Evolutionary conservation across 108 stramenopile genomes (phyloP), one percentile per base, ranked within the genome.

Genomic region (Licmophora abbreviata): DNA sequence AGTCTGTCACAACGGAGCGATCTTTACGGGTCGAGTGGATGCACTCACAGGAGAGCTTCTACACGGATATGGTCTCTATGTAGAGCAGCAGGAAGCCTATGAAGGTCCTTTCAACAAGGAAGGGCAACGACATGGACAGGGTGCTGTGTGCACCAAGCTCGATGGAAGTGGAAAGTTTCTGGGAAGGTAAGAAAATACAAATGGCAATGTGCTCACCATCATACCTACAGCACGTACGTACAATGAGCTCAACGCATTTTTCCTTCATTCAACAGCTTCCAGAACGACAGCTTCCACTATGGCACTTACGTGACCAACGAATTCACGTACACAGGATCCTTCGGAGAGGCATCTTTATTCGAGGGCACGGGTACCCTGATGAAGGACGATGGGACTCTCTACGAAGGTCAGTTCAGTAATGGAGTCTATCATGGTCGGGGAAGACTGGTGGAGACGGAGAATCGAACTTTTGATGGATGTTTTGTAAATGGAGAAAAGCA

Each of bases 271-370:
- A 29, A 24, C 48, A 55, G 25, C 55, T 63, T 64, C 31, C 36
- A 11, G 56, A 53, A 23, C 56, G 68, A 20, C 10, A 42, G 9
- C 63, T 69, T 56, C 54, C 20, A 63, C 23, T 43, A 33, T 8
- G 68, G 68, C 2, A 69, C 68, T 6, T 47, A 64, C 23, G 54
- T 37, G 0, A 29, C 59, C 17, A 24, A 33, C 7, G 56, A 50
- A 15, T 63, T 55, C 37, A 59, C 68, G 15, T 69, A 69, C 42
- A 61, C 60, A n/a, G 68, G 68, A 11, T 30, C 54, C 12, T 69
- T 57, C 24, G 22, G 28, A 32, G 60, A 51, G 8, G 58, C 57
- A 8, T n/a, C n/a, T n/a, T 29, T 58, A 35, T 69, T 64, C 23
- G 57, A 63, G 20, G 68, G 68, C 0, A 25, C 26, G 30, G 68